Base-by-base conservation (phyloP, 2,329 filamentous ascomycete genomes). In the Didymella pomorum region DNA sequence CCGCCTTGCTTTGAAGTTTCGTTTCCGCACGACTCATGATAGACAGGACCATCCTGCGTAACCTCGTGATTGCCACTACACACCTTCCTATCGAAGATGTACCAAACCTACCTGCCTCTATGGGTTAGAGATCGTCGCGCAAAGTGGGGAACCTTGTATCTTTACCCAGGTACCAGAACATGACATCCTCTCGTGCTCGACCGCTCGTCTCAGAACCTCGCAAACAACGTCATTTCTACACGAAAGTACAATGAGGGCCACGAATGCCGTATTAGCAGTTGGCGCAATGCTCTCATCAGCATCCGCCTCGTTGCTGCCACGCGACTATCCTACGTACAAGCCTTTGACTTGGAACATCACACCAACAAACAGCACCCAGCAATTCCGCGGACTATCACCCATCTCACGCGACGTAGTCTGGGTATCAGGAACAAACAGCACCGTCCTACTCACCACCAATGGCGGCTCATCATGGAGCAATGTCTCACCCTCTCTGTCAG, bases 401-500 rank as follows among this genome's bases (percentile, higher is more conserved):
- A 56, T 71, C 16, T 64, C 69, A 12, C 44, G 62, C 5, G 50
- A 55, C 14, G 31, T 63, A 0, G 62, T 62, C 2, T 73, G 70
- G 70, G 54, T 72, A 8, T 66, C 71, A 29, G 71, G 71, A 4
- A 71, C 70, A 4, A 56, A 62, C 10, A 67, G 65, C n/a, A 72
- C 70, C 8, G 67, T 72, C 12, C 61, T 72, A 4, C 69, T 64
- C 18, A 72, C 65, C 31, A 63, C 55, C 33, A 56, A 71, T 35
- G 60, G 60, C 41, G 71, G 71, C 44, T 18, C 37, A n/a, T 58
- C 64, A 26, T 72, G 71, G 71, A 26, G 7, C 45, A 61, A 71
- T n/a, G 62, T 71, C n/a, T 71, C 70, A 0, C 70, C 71, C 1
- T 35, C 35, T 6, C 59, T 71, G 11, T 29, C 64, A 0, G 69